Evolutionary conservation across 257 asterid species (phyloP), one percentile per base, ranked within the genome.

Genomic region (Solanum dulcamara): DNA sequence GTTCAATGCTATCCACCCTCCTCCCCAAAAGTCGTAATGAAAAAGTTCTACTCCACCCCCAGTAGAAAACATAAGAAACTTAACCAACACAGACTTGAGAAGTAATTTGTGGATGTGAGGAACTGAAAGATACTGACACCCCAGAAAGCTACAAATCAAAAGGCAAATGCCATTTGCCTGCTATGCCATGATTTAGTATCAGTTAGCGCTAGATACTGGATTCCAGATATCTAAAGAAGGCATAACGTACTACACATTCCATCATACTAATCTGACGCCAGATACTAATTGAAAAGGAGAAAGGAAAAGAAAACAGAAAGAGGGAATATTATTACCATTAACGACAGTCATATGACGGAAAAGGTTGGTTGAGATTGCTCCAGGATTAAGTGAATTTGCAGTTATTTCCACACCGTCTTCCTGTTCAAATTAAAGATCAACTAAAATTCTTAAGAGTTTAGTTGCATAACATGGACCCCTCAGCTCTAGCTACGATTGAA

Each of bases 371-470:
- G 92, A 72, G 86, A 94, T 84, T 15, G 83, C 48, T 87, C 99
- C 98, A 17, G 99, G 99, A 90, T 95, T 97, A 85, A 94, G 88
- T n/a, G 98, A 93, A 82, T 96, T 94, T 64, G 92, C 95, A 51
- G 98, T 94, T 85, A 96, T 88, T 28, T 93, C 92, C 40, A 86
- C 93, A 71, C 93, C 97, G 3, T 92, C 97, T 89, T 93, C 96
- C 97, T 95, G 95, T 87, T 87, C 85, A 85, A 85, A 51, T 57
- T n/a, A 81, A 46, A 3, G 67, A 72, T 32, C 3, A 38, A 48
- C 48, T 40, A 50, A 84, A 8, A 60, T 57, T 71, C n/a, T 26
- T 42, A 74, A 80, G 42, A 59, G 81, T 38, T 28, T 12, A 46
- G 12, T 37, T 44, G 40, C 24, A 67, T 6, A 62, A 44, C 38